Conservation (phyloP, 192 early-diverging fungal species). For the Coemansia reversa region DNA sequence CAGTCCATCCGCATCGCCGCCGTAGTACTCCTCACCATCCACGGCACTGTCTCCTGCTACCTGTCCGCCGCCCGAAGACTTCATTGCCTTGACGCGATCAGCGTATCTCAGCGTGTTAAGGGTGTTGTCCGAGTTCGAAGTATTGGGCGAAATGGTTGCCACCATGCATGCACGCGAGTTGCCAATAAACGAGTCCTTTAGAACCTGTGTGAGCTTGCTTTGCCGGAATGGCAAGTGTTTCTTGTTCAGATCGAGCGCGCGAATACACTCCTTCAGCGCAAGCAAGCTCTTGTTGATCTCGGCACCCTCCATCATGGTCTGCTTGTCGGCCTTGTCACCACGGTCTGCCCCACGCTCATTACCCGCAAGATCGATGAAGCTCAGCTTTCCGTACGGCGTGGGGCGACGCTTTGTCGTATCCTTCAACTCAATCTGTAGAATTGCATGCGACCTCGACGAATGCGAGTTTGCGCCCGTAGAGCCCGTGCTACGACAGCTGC, state of each 20-base stretch:
- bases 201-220: conserved; percentile 93
- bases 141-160: conserved; percentile 94
- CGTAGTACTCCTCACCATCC: conserved; percentile 44
- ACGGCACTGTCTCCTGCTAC: conserved; percentile 38
- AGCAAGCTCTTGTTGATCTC: conserved; percentile 99
- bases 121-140: conserved; percentile 93
- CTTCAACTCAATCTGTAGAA: conserved; percentile 89
- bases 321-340: conserved; percentile 81
- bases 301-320: conserved; percentile 97
- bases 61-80: conserved; percentile 29
- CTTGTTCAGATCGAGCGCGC: conserved; percentile 92
- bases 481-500: conserved; percentile 87
- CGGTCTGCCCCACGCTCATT: conserved; percentile 97
- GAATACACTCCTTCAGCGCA: conserved; percentile 97
- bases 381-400: conserved; percentile 80
- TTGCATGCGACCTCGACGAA: conserved; percentile 96
- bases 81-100: conserved; percentile 68
- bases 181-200: conserved; percentile 98
- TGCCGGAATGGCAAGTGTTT: conserved; percentile 97
- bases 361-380: conserved; percentile 98
- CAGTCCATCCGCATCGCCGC: conserved; percentile 21
- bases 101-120: conserved; percentile 97
- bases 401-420: conserved; percentile 60
- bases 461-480: conserved; percentile 92
- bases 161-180: conserved; percentile 99